These are phyloP conservation scores for Lenzites betulinus DNA, from an alignment of 768 basidiomycete species.

Conservation along the genomic window DNA sequence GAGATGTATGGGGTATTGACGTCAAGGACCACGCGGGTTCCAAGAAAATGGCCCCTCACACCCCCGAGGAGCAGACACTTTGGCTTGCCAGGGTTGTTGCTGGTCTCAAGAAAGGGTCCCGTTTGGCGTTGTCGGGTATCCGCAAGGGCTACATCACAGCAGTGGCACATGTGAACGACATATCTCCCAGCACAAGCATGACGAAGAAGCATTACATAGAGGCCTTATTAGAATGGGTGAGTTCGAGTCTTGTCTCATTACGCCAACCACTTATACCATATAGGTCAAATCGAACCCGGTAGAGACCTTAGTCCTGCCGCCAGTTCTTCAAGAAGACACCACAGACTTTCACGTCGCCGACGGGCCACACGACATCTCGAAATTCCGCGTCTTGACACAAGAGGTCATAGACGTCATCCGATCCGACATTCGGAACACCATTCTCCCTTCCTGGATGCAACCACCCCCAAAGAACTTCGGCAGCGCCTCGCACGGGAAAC, in stretches of 20 bases:
- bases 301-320: not conserved
- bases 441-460: constrained; percentile 20
- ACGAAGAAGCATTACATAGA: not conserved
- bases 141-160: not conserved
- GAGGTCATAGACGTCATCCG: not conserved
- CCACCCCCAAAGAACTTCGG: constrained; percentile 19
- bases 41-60: not conserved
- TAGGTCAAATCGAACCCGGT: not conserved
- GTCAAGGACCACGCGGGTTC: not conserved
- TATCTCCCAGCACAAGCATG: not conserved
- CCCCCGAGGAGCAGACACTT: not conserved
- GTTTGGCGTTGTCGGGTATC: not conserved
- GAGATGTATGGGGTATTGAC: not conserved
- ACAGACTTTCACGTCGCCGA: not conserved
- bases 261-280: too few species aligned
- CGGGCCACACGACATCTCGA: not conserved
- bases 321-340: not conserved
- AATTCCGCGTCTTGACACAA: not conserved
- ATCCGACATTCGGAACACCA: not conserved
- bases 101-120: not conserved
- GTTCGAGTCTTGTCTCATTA: too few species aligned
- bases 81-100: not conserved
- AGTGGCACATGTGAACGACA: not conserved
- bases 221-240: not conserved
- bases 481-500: constrained; percentile 13